Conservation (phyloP, 257 asterid genomes). For the Solanum okadae region DNA sequence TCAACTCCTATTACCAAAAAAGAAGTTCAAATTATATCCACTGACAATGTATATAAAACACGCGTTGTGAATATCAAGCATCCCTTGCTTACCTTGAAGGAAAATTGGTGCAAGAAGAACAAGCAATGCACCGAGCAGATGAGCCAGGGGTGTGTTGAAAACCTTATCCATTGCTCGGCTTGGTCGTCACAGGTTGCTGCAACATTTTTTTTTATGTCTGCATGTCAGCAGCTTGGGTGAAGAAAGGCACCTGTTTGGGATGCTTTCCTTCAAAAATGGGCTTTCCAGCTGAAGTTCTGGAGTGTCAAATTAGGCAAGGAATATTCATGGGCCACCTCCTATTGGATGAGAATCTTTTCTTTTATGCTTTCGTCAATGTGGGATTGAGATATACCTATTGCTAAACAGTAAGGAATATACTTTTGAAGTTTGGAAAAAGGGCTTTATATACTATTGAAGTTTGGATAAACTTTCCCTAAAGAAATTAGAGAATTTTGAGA, state of each 20-base stretch:
- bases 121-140: neutral
- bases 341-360: neutral
- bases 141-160: neutral
- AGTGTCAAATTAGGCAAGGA: slow-evolving; percentile 29
- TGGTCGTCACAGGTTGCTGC: neutral
- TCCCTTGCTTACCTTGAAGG: slow-evolving; percentile 23
- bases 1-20: slow-evolving; percentile 26
- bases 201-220: neutral
- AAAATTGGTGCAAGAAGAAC: slow-evolving; percentile 14
- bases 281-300: slow-evolving; percentile 8
- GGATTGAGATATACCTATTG: neutral
- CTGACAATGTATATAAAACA: neutral
- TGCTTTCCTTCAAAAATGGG: slow-evolving; percentile 39
- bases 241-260: slow-evolving; percentile 12
- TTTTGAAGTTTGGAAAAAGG: neutral
- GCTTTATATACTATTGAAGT: neutral
- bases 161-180: slow-evolving; percentile 12
- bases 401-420: neutral
- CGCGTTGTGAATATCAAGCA: neutral
- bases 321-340: slow-evolving; percentile 5
- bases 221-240: neutral
- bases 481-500: neutral
- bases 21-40: neutral
- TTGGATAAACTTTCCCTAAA: neutral
- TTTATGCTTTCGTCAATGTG: neutral